Evolutionary conservation across 2,329 filamentous ascomycete species (phyloP).

Genomic region (Apiospora rasikravindrae): DNA sequence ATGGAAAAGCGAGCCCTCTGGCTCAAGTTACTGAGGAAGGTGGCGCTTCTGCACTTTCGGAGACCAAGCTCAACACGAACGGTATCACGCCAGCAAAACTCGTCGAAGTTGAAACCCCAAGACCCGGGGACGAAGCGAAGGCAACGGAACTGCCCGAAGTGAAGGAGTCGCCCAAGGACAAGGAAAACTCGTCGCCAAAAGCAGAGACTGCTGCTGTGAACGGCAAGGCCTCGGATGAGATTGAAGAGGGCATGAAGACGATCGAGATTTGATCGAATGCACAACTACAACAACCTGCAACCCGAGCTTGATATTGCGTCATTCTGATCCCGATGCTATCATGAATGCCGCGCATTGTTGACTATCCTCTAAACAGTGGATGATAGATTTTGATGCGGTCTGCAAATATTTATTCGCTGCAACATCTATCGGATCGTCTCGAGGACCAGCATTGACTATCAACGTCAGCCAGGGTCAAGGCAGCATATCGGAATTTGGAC

Average conservation of each 20-base stretch:
- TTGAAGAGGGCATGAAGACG: constrained; percentile 63
- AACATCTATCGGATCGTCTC: neutral
- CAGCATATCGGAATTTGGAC: constrained; percentile 1
- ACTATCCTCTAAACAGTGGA: constrained; percentile 29
- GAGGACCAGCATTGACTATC: neutral
- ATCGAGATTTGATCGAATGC: constrained; percentile 59
- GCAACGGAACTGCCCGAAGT: constrained; percentile 41
- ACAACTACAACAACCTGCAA: constrained; percentile 41
- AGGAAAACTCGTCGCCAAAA: constrained; percentile 40
- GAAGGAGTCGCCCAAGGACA: constrained; percentile 43
- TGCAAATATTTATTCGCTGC: neutral
- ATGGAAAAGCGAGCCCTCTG: constrained; percentile 73
- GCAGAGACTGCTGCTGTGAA: constrained; percentile 28
- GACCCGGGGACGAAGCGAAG: constrained; percentile 51
- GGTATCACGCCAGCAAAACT: constrained; percentile 53
- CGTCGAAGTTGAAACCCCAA: constrained; percentile 61
- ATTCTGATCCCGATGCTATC: constrained; percentile 49
- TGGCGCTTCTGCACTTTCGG: constrained; percentile 33
- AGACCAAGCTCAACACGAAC: constrained; percentile 36
- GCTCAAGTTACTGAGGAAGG: constrained; percentile 77
- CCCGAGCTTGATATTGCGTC: constrained; percentile 68
- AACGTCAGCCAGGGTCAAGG: neutral
- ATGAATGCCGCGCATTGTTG: constrained; percentile 23
- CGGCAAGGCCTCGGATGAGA: constrained; percentile 49
- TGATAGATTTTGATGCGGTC: constrained; percentile 22